These are phyloP conservation scores for Dictyostelium discoideum DNA, from an alignment of 78 protist genomes.

Conservation along the genomic window dicty_2.7 NC_007088.5:6368001-6368500, in stretches of 20 bases:
- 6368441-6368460: background rate
- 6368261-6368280: background rate
- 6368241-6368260: background rate
- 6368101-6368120: background rate
- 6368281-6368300: background rate
- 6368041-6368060: background rate
- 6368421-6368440: background rate
- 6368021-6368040: background rate
- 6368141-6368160: background rate
- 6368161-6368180: background rate
- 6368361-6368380: background rate
- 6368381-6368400: background rate
- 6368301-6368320: background rate
- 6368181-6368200: background rate
- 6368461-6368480: background rate
- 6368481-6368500: background rate
- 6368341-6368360: background rate
- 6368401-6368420: background rate
- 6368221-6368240: background rate
- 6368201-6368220: background rate
- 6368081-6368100: background rate
- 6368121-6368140: background rate
- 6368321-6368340: background rate
- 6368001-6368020: no score
- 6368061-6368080: background rate